A percentile compares a stretch with the other conserved stretches of the same genome.
Evolutionary conservation across 2,329 filamentous ascomycete genomes (phyloP).

Genomic region (Arthroderma sp.): DNA sequence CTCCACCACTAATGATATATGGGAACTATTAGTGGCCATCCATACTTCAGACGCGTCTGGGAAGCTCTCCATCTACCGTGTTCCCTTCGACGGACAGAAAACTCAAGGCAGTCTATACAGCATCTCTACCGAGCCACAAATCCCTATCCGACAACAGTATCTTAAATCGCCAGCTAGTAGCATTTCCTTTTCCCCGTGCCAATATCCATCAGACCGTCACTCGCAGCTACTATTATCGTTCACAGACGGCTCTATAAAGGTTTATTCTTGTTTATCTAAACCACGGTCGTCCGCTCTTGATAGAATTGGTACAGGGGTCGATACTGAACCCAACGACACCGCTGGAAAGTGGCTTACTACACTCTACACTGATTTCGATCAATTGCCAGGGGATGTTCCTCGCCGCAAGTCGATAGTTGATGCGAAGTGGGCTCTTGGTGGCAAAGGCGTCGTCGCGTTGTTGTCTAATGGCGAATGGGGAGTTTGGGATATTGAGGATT

Average conservation of each 20-base stretch:
- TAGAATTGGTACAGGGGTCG: conserved; percentile 22
- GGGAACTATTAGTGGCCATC: conserved; percentile 37
- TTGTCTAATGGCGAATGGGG: conserved; percentile 39
- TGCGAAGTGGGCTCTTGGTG: conserved; percentile 36
- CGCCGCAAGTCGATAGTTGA: conserved; percentile 35
- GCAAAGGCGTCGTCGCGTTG: conserved; percentile 35
- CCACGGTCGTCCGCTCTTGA: conserved; percentile 20
- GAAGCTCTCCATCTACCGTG: conserved; percentile 34
- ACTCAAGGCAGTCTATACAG: conserved; percentile 14
- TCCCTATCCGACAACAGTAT: conserved; percentile 37
- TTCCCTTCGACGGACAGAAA: conserved; percentile 26
- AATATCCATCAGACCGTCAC: conserved; percentile 42
- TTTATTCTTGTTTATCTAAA: conserved; percentile 43
- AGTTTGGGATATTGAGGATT: conserved; percentile 39
- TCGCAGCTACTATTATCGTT: conserved; percentile 46
- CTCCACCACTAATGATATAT: conserved; percentile 19
- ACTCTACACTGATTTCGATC: conserved; percentile 30
- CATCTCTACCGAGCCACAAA: conserved; percentile 28
- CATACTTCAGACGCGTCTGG: conserved; percentile 36
- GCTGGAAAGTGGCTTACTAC: conserved; percentile 36
- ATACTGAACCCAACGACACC: conserved; percentile 23
- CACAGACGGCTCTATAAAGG: conserved; percentile 42
- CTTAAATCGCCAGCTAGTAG: conserved; percentile 40
- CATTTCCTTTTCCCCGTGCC: conserved; percentile 43
- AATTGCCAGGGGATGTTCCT: conserved; percentile 19